Evolutionary conservation across 2,329 filamentous ascomycete species (phyloP).

Genomic region (Chrysosporium queenslandicum): DNA sequence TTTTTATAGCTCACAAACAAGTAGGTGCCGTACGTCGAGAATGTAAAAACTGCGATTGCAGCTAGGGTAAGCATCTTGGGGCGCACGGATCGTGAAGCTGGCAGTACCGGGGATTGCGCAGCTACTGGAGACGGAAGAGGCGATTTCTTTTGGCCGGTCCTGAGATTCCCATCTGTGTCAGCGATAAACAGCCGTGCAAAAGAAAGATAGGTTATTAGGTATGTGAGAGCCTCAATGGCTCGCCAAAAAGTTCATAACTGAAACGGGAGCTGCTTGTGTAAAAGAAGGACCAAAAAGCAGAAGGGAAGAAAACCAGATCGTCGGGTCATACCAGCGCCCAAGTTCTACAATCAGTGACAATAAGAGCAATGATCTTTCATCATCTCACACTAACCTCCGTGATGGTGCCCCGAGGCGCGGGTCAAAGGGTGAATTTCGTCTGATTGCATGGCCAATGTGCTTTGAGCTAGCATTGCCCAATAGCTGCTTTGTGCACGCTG

Average conservation of each 20-base stretch:
- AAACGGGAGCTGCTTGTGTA: background rate
- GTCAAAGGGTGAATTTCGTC: constrained; percentile 14
- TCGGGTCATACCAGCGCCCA: constrained; percentile 7
- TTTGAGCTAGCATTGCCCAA: constrained; percentile 9
- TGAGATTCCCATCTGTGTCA: background rate
- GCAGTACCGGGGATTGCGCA: constrained; percentile 14
- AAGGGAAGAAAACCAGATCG: background rate
- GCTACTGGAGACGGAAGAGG: constrained; percentile 18
- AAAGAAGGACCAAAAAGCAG: background rate
- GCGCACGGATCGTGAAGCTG: constrained; percentile 15
- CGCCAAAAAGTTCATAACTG: background rate
- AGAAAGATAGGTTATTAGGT: background rate
- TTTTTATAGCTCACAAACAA: constrained; percentile 36
- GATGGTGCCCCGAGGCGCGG: constrained; percentile 2
- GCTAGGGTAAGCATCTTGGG: constrained; percentile 28
- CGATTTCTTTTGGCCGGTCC: constrained; percentile 16
- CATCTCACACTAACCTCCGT: constrained; percentile 14
- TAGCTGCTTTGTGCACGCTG: background rate
- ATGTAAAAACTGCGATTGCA: constrained; percentile 31
- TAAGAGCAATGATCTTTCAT: constrained; percentile 1
- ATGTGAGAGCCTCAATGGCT: background rate
- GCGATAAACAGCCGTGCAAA: background rate
- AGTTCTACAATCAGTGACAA: background rate
- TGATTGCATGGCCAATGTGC: constrained; percentile 1
- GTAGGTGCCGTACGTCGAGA: constrained; percentile 38